A percentile compares a stretch with the other conserved stretches of the same genome.
These are phyloP conservation scores for Candida nanaspora DNA, from an alignment of 805 yeast genomes.

Conservation along the genomic window DNA sequence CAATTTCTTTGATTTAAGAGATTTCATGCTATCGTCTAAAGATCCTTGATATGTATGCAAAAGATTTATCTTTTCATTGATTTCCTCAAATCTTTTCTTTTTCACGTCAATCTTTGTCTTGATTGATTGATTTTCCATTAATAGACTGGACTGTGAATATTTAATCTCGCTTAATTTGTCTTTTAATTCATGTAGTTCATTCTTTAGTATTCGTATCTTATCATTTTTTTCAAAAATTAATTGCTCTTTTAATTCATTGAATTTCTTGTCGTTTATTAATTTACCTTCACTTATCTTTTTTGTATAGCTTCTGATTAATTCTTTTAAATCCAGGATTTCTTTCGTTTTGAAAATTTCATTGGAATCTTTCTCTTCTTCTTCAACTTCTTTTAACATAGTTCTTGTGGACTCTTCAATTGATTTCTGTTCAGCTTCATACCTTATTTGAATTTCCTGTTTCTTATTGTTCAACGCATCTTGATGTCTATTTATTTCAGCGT, in stretches of 20 bases:
- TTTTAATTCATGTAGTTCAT: background rate
- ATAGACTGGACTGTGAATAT: background rate
- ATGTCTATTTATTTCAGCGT: constrained; percentile 20
- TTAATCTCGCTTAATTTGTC: background rate
- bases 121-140: background rate
- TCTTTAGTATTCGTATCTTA: background rate
- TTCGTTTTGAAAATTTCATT: constrained; percentile 2
- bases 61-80: background rate
- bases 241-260: background rate
- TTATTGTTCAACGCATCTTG: constrained; percentile 19
- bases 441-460: constrained; percentile 24
- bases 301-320: constrained; percentile 1
- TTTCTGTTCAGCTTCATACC: constrained; percentile 10
- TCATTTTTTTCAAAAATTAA: background rate
- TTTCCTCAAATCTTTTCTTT: background rate
- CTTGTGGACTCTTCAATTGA: constrained; percentile 13
- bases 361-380: constrained; percentile 16
- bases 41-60: constrained; percentile 5
- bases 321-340: constrained; percentile 2
- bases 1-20: constrained; percentile 7
- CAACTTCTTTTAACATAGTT: constrained; percentile 15
- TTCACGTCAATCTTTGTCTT: background rate
- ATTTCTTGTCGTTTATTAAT: background rate
- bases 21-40: constrained; percentile 8
- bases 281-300: constrained; percentile 7